Base-by-base conservation (phyloP, 2,329 filamentous ascomycete genomes). In the Mariannaea elegans region DNA sequence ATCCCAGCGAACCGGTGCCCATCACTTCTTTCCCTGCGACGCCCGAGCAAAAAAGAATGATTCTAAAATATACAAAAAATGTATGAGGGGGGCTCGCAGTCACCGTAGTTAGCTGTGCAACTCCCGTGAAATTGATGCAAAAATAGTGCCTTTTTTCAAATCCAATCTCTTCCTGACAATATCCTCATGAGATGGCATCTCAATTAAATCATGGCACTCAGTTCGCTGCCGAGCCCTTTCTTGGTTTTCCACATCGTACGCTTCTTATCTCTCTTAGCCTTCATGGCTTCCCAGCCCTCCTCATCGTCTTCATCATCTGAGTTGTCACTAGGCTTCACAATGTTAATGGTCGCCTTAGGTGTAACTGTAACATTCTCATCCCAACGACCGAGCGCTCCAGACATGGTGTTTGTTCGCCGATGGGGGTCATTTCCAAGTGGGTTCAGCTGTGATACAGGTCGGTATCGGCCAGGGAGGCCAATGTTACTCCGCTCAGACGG, bases 401-500 rank as follows among this genome's bases (percentile, higher is more conserved):
- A 75, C 69, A 76, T 75, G 45, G 72, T 74, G 65, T 60, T 71
- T 65, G 73, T 65, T 70, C 73, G 65, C 68, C 75, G 68, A 63
- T 74, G 73, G 59, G 54, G 66, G 48, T 66, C 64, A 18, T 62
- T 72, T 64, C 42, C 77, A 70, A 56, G 68, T 0, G 68, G 64
- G 8, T 67, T 69, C 7, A 80, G 81, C 39, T 90, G 89, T 0
- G 92, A 93, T 1, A 98, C 94, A 2, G 95, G 93, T 44, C 95
- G 87, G 78, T 99, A 99, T 42, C 95, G 88, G 29, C 92, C 90
- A 8, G 95, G 93, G 51, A 97, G 84, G 14, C 95, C 95, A 62
- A 97, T 82, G 74, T 96, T 98, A 82, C 94, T 98, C 62, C 95
- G 90, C 79, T 98, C 95, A 5, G 93, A 97, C 1, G 95, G 95